These are phyloP conservation scores for Yarrowia sp. DNA, from an alignment of 805 yeast species.

Conservation along the genomic window DNA sequence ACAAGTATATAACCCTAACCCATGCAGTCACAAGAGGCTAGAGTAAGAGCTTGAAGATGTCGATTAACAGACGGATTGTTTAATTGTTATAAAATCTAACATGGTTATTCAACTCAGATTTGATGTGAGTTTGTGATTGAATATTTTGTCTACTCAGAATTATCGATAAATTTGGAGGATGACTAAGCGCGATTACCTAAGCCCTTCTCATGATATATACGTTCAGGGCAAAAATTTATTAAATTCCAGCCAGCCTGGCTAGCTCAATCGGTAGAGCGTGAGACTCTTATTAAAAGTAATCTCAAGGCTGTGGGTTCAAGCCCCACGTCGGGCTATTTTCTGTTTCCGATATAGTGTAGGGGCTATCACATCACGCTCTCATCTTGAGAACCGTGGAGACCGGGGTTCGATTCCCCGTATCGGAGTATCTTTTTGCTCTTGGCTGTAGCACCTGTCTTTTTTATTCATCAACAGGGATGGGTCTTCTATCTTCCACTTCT, in stretches of 20 bases:
- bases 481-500: no score
- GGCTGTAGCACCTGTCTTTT: no score
- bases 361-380: constrained; percentile 26
- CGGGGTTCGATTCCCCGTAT: constrained; percentile 26
- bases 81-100: background rate
- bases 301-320: constrained; percentile 25
- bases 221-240: no score
- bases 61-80: background rate
- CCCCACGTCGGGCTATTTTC: constrained; percentile 22
- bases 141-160: no score
- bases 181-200: no score
- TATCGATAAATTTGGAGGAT: no score
- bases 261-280: constrained; percentile 25
- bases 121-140: no score
- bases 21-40: background rate
- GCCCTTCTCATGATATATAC: no score
- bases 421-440: constrained; percentile 1
- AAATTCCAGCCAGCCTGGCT: background rate
- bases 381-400: constrained; percentile 24
- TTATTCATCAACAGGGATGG: no score
- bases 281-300: constrained; percentile 2
- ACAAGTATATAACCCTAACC: background rate
- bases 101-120: no score
- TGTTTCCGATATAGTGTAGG: constrained; percentile 22
- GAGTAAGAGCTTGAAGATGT: background rate